Conservation (phyloP, 2,329 filamentous ascomycete species). For the Calonectria multiphialidica region DNA sequence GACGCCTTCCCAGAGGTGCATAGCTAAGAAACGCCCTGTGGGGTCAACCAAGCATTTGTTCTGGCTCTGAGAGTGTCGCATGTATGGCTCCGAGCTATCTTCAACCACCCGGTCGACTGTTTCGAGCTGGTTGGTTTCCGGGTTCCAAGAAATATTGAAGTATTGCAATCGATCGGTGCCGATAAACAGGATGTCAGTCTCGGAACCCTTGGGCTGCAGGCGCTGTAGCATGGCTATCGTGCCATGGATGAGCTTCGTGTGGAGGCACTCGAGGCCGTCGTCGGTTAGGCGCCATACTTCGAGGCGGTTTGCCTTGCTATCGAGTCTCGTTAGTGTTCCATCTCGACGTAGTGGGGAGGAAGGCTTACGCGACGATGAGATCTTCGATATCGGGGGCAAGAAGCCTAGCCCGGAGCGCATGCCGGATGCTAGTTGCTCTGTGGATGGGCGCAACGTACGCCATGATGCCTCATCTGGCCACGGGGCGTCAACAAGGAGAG, state of each 20-base stretch:
- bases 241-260: constrained; percentile 83
- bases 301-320: constrained; percentile 84
- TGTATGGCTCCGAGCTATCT: constrained; percentile 68
- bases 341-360: constrained; percentile 27
- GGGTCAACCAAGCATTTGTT: constrained; percentile 89
- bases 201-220: constrained; percentile 79
- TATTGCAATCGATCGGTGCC: constrained; percentile 92
- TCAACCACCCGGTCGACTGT: constrained; percentile 64
- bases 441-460: constrained; percentile 96
- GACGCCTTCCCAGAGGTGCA: constrained; percentile 72
- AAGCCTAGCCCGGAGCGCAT: constrained; percentile 86
- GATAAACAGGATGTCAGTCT: constrained; percentile 89
- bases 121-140: constrained; percentile 62
- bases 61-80: constrained; percentile 84
- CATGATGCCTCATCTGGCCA: constrained; percentile 65
- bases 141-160: constrained; percentile 90
- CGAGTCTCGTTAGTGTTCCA: constrained; percentile 43
- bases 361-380: constrained; percentile 85
- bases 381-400: constrained; percentile 81
- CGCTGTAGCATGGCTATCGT: constrained; percentile 88
- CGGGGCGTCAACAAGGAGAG: not conserved
- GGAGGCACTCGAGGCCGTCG: constrained; percentile 73
- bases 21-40: constrained; percentile 70
- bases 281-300: constrained; percentile 82
- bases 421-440: constrained; percentile 88